These are phyloP conservation scores for Leishmania major DNA, from an alignment of 208 protist species.

Conservation along the genomic window DNA sequence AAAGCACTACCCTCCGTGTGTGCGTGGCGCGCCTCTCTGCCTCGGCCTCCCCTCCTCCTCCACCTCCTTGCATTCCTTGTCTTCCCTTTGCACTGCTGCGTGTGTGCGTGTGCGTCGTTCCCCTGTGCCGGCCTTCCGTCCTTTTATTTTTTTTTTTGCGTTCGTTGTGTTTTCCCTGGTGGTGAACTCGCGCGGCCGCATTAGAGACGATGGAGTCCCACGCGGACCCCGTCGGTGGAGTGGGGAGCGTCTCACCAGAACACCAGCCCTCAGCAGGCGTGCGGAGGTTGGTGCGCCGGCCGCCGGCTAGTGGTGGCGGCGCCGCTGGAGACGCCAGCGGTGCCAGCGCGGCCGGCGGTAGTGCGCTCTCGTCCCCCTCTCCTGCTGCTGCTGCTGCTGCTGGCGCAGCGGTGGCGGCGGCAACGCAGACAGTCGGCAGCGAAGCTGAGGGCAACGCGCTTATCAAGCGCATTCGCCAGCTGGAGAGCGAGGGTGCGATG, in stretches of 20 bases:
- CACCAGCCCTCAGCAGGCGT: constrained; percentile 6
- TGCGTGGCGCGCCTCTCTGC: not conserved
- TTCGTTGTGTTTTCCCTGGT: not conserved
- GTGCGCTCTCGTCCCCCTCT: not conserved
- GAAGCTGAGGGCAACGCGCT: constrained; percentile 62
- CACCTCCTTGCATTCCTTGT: too few relatives aligned
- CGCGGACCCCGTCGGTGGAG: constrained; percentile 11
- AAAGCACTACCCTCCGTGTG: not conserved
- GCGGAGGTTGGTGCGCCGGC: constrained; percentile 21
- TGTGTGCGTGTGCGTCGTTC: not conserved
- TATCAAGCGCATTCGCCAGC: constrained; percentile 60
- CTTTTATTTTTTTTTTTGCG: not conserved
- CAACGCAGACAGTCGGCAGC: constrained; percentile 50
- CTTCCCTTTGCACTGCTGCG: not conserved
- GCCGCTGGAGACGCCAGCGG: not conserved
- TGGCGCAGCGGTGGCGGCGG: not conserved
- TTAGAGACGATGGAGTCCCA: constrained; percentile 19
- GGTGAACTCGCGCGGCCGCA: not conserved
- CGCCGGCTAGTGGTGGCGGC: constrained; percentile 4
- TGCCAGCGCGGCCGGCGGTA: not conserved
- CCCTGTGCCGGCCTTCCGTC: not conserved
- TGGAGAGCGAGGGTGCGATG: constrained; percentile 63
- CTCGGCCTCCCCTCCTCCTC: not conserved
- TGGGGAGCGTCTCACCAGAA: not conserved
- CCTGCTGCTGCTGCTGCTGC: not conserved